Conservation (phyloP, 495 filamentous ascomycete genomes). For the Xylaria cubensis region DNA sequence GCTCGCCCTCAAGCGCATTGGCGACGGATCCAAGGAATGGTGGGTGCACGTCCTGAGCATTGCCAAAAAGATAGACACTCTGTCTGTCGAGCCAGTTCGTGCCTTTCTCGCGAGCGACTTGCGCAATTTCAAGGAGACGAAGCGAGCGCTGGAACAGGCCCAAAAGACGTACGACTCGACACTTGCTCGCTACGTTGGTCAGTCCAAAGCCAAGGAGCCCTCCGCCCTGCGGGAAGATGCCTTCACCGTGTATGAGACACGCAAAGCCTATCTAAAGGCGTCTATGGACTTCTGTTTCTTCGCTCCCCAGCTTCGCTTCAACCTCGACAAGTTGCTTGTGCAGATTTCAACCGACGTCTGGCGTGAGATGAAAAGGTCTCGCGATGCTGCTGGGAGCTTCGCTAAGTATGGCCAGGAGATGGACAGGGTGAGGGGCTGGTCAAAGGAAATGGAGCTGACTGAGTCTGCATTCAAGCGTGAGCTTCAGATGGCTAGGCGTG, state of each 20-base stretch:
- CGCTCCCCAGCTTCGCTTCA: conserved; percentile 79
- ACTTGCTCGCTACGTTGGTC: conserved; percentile 77
- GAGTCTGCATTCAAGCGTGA: conserved; percentile 82
- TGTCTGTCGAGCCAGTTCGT: conserved; percentile 81
- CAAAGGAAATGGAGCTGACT: conserved; percentile 85
- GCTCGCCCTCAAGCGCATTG: conserved; percentile 81
- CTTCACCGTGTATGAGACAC: conserved; percentile 92
- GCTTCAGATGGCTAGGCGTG: conserved; percentile 75
- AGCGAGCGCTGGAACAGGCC: conserved; percentile 73
- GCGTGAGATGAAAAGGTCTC: conserved; percentile 74
- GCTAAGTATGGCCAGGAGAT: conserved; percentile 75
- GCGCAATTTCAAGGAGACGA: conserved; percentile 68
- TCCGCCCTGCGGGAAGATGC: conserved; percentile 92
- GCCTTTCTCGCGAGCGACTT: conserved; percentile 76
- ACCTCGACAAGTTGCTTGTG: conserved; percentile 85
- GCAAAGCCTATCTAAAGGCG: conserved; percentile 87
- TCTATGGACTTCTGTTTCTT: conserved; percentile 92
- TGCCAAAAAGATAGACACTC: conserved; percentile 74
- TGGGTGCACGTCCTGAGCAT: conserved; percentile 77
- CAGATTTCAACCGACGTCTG: conserved; percentile 84
- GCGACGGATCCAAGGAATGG: conserved; percentile 83
- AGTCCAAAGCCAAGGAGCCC: conserved; percentile 92
- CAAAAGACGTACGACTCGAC: conserved; percentile 85
- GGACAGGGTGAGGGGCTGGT: conserved; percentile 90
- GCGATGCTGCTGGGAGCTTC: conserved; percentile 66